Evolutionary conservation across 2,329 filamentous ascomycete species (phyloP), one percentile per base, ranked within the genome.

Genomic region (Teratosphaeria nubilosa): DNA sequence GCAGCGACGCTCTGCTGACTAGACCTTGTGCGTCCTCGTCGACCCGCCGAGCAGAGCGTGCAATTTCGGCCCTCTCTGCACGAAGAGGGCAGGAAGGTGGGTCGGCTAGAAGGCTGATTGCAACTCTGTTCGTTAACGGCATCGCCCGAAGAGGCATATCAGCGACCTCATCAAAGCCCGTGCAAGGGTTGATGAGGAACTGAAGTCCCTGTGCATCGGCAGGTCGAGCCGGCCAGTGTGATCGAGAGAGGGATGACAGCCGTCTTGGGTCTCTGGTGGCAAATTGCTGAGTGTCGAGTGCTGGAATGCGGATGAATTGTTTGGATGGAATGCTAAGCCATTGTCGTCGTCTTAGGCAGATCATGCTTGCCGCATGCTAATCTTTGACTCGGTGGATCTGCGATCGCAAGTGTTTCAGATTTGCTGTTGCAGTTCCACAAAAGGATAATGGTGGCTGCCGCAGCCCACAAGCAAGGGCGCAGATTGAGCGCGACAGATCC

Each of bases 51-150:
- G 27, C 55, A 61, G 59, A 59, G 60, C 57, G 57, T 64, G 67
- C 64, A 70, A 70, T 70, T 64, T 69, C 65, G 64, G 63, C 60
- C 62, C 58, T 65, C 59, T 57, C 62, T 66, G 65, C 64, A 63
- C 63, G 60, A 62, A 59, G 59, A 59, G 59, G 59, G 58, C 53
- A 58, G 53, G 60, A 64, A 64, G 66, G 67, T 69, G 67, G 63
- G 60, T 58, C 62, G 65, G 61, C 59, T 57, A 61, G 57, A 31
- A 37, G 60, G 56, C 63, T 64, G 65, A 68, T 68, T 69, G 66
- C 62, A 63, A 62, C 60, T 57, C 20, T 22, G 41, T 48, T 37
- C 41, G 16, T 48, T 22, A 57, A 53, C 56, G 60, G 50, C 58
- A n/a, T 54, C 51, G 51, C 57, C 58, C 57, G 57, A 60, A 58